Base-by-base conservation (phyloP, 2,329 filamentous ascomycete genomes). In the Aspergillus felis region DNA sequence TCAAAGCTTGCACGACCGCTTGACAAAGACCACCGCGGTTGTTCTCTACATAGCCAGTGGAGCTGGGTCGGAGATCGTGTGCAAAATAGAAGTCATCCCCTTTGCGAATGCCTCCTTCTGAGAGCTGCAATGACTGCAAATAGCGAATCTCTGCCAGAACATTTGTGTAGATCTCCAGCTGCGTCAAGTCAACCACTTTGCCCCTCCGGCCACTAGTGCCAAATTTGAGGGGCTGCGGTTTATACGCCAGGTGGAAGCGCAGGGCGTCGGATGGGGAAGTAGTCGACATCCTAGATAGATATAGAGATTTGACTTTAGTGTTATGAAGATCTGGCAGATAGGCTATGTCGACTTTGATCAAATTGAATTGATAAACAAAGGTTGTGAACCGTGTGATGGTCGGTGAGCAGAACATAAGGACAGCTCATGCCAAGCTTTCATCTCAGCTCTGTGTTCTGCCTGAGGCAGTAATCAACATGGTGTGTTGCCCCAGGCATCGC, bases 151-250 rank as follows among this genome's bases (percentile, higher is more conserved):
- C 69, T 27, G 67, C 70, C 50, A 61, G 51, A n/a, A 71, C 69
- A 46, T 72, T 72, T 29, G 62, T 72, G 56, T 72, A 72, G 53
- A 72, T 71, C 54, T 72, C 70, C 10, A 72, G 61, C 54, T 72
- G 69, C 24, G 69, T 72, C 57, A 72, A 58, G 61, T 71, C 59
- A 44, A 72, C 52, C 49, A 72, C 68, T 54, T 65, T 50, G 51
- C 68, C 68, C 41, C 69, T 68, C 29, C 70, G 70, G 60, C 70
- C 70, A 51, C 70, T 73, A 49, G 70, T 73, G 56, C 70, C 70
- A 44, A 73, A 73, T 63, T 71, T 70, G 38, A 73, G 65, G 51
- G 59, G 51, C 42, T 68, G 64, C 4, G 68, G 68, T 57, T 61
- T 53, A 46, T 71, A 71, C 17, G 32, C 32, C 32, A 38, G 32